Base-by-base conservation (phyloP, 148 eudicot species). In the Rhododendron molle region DNA sequence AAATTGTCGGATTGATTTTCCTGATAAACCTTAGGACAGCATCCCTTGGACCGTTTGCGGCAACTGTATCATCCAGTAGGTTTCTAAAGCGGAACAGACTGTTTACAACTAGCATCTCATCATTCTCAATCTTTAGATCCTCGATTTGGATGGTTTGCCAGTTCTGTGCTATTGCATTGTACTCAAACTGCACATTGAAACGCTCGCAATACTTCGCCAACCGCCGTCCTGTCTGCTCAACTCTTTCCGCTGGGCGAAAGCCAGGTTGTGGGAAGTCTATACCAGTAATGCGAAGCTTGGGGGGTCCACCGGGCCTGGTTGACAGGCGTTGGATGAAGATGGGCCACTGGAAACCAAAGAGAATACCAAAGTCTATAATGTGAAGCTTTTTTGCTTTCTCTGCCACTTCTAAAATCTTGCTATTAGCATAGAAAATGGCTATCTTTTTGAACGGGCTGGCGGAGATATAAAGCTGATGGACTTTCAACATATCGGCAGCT, bases 341-440 rank as follows among this genome's bases (percentile, higher is more conserved):
- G 79, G 87, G 87, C 87, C 87, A 86, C 69, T 86, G 87, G 80
- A 72, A 86, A 54, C 87, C 87, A 40, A 81, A 86, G 23, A 58
- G 52, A 32, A 86, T 86, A 50, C 84, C 87, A 8, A 86, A 86
- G 56, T 86, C 87, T 8, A 86, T 58, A 5, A 86, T 86, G 82
- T 86, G 87, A 50, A 86, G 78, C 47, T 69, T 86, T 16, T 69
- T 38, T 52, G 87, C 74, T 82, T 62, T 62, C 52, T 60, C 84
- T 11, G 84, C 84, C 30, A 62, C 30, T 16, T 85, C 83, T n/a
- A 54, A n/a, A 60, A 85, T 85, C 44, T 28, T 85, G n/a, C 26
- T 50, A 49, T 60, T 62, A n/a, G 86, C 82, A 78, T 78, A 78
- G 15, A 43, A 40, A 62, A 85, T 85, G 40, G 58, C 86, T 9